Evolutionary conservation across 2,329 filamentous ascomycete genomes (phyloP).

Genomic region (Lachnellula hyalina): DNA sequence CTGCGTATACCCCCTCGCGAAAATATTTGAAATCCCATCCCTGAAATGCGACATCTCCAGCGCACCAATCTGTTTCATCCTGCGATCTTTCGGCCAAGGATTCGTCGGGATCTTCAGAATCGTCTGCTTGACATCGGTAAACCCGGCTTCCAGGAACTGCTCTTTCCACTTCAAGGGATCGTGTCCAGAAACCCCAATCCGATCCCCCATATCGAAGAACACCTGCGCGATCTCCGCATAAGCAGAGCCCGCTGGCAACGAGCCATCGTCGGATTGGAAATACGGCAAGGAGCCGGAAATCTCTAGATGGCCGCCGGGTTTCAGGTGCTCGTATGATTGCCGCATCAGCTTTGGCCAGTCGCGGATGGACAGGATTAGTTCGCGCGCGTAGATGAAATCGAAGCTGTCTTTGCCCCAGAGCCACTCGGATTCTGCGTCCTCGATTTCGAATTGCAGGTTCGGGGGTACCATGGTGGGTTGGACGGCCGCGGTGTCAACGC

Average conservation of each 20-base stretch:
- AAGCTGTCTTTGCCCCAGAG: conserved; percentile 22
- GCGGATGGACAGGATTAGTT: conserved; percentile 19
- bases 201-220: conserved; percentile 37
- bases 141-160: conserved; percentile 30
- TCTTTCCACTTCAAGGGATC: conserved; percentile 35
- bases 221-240: conserved; percentile 1
- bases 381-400: conserved; percentile 25
- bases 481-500: conserved; percentile 29
- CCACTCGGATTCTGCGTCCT: conserved; percentile 41
- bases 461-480: conserved; percentile 44
- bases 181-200: conserved; percentile 23
- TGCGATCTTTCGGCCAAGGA: conserved; percentile 16
- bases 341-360: conserved; percentile 20
- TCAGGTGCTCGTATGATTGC: conserved; percentile 25
- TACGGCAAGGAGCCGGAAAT: conserved; percentile 38
- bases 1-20: conserved; percentile 1
- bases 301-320: conserved; percentile 43
- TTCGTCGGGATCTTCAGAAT: conserved; percentile 25
- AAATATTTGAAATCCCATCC: conserved; percentile 4
- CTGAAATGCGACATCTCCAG: conserved; percentile 5
- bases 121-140: conserved; percentile 24
- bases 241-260: background rate
- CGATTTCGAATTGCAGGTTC: conserved; percentile 59
- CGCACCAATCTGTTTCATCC: conserved; percentile 16
- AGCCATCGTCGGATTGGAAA: conserved; percentile 35